Conservation (phyloP, 2,329 filamentous ascomycete genomes). For the Gliomastix tumulicola region DNA sequence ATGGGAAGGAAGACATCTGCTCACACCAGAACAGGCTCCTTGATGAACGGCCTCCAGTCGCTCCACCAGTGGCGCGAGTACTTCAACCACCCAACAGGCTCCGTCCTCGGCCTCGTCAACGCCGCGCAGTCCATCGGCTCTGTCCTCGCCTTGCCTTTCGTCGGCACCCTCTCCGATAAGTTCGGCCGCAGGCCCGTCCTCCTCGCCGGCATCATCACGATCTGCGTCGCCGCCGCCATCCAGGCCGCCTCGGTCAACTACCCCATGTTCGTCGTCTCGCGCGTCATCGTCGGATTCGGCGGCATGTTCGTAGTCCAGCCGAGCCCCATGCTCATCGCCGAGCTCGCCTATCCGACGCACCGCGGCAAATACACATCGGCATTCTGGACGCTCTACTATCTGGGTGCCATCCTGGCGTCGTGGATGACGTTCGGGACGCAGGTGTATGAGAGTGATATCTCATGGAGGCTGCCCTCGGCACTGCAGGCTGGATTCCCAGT, state of each 20-base stretch:
- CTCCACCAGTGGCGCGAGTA: constrained; percentile 28
- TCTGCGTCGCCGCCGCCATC: constrained; percentile 11
- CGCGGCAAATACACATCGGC: constrained; percentile 39
- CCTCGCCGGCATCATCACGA: constrained; percentile 5
- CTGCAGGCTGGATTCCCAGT: constrained; percentile 38
- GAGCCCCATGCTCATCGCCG: constrained; percentile 19
- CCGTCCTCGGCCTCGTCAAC: constrained; percentile 21
- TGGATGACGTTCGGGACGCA: constrained; percentile 38
- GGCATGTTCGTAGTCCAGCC: constrained; percentile 15
- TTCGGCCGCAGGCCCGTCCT: background rate
- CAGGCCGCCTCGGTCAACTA: constrained; percentile 24
- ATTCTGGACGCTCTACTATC: constrained; percentile 63
- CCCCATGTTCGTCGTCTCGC: constrained; percentile 26
- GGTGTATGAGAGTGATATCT: constrained; percentile 25
- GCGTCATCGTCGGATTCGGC: constrained; percentile 20
- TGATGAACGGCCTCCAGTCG: constrained; percentile 32
- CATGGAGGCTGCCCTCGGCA: constrained; percentile 46
- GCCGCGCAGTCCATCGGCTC: constrained; percentile 23
- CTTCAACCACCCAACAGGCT: constrained; percentile 22
- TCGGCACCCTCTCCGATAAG: no score
- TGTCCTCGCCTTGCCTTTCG: constrained; percentile 20
- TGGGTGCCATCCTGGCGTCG: constrained; percentile 49
- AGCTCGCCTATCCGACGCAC: constrained; percentile 23
- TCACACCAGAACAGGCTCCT: constrained; percentile 12
- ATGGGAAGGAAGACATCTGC: background rate